Evolutionary conservation across 495 filamentous ascomycete species (phyloP).

Genomic region (Penicillium tannophilum): DNA sequence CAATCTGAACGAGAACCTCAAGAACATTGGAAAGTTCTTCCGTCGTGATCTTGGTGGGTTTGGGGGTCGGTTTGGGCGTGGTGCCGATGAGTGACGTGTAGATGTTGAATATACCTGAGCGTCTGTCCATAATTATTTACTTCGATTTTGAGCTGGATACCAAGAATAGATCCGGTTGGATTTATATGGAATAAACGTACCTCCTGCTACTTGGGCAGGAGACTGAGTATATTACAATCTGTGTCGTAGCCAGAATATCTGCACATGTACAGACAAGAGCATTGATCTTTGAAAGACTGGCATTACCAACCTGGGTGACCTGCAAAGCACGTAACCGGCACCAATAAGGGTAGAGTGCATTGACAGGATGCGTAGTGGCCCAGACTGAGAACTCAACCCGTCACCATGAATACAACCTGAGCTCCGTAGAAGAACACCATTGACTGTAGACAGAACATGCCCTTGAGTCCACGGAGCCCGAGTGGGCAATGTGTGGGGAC

Average conservation of each 20-base stretch:
- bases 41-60: slow-evolving; percentile 83
- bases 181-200: not conserved
- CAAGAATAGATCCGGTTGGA: not conserved
- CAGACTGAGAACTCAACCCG: too few relatives aligned
- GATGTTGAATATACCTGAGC: not conserved
- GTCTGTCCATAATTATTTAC: slow-evolving; percentile 7
- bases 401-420: not conserved
- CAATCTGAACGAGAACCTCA: slow-evolving; percentile 86
- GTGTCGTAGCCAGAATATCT: not conserved
- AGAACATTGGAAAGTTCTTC: slow-evolving; percentile 96
- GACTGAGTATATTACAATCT: too few relatives aligned
- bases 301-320: too few relatives aligned
- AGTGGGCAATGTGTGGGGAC: too few relatives aligned
- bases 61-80: slow-evolving; percentile 67
- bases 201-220: too few relatives aligned
- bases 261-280: too few relatives aligned
- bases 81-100: slow-evolving; percentile 31
- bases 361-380: too few relatives aligned
- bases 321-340: too few relatives aligned
- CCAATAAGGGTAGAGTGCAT: too few relatives aligned
- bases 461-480: too few relatives aligned
- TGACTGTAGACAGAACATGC: not conserved
- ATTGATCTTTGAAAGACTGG: too few relatives aligned
- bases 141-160: slow-evolving; percentile 2
- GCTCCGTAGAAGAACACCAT: not conserved